A percentile compares a stretch with the other conserved stretches of the same genome.
Evolutionary conservation across 768 basidiomycete genomes (phyloP).

Genomic region (Suillus ampliporus): DNA sequence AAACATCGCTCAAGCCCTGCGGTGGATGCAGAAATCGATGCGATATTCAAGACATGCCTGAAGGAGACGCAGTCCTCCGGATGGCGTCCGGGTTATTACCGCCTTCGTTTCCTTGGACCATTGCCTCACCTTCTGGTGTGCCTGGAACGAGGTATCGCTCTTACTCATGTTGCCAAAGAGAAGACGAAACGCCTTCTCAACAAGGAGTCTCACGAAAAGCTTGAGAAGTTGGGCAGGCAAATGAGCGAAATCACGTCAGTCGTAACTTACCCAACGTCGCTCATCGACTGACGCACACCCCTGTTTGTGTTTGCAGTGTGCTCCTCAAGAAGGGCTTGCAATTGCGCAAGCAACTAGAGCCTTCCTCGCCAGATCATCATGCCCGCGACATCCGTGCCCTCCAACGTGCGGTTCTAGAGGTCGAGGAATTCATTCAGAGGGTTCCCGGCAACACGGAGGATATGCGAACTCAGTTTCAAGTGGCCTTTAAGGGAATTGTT

Average conservation of each 20-base stretch:
- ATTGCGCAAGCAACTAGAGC: conserved; percentile 38
- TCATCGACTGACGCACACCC: neutral
- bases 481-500: conserved; percentile 43
- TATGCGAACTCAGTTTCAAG: conserved; percentile 28
- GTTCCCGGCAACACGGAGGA: conserved; percentile 30
- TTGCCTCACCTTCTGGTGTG: conserved; percentile 49
- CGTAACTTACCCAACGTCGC: neutral
- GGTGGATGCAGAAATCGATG: conserved; percentile 22
- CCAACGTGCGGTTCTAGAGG: conserved; percentile 31
- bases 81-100: conserved; percentile 41
- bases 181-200: conserved; percentile 33
- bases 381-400: conserved; percentile 29
- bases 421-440: conserved; percentile 33
- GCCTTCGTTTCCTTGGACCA: conserved; percentile 41
- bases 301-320: conserved; percentile 23
- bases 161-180: conserved; percentile 35
- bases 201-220: conserved; percentile 35
- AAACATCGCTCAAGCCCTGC: conserved; percentile 2
- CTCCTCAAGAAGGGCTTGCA: conserved; percentile 30
- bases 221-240: conserved; percentile 40
- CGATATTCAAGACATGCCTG: conserved; percentile 35
- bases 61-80: conserved; percentile 28
- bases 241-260: conserved; percentile 42
- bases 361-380: conserved; percentile 36
- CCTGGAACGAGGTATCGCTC: conserved; percentile 38